phyloP scores from a whole-genome alignment of 2,329 filamentous ascomycete species.

The Akanthomyces uredinophilus region DNA sequence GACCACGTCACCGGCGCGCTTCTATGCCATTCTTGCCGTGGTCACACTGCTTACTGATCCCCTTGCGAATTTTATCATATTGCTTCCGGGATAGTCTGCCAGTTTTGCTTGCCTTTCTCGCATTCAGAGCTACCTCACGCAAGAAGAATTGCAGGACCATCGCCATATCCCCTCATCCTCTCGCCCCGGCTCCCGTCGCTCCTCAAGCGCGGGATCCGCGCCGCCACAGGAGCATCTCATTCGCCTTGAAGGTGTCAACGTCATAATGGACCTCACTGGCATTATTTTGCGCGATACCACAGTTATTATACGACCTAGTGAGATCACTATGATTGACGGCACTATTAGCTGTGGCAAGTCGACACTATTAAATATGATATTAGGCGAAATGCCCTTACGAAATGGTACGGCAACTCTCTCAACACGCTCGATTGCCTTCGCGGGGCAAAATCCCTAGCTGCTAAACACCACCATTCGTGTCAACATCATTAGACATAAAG shows the following conservation, averaged over 20 bases:
- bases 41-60: neutral
- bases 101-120: constrained; percentile 1
- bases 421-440: constrained; percentile 11
- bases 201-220: too few species aligned
- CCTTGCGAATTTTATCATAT: neutral
- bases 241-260: neutral
- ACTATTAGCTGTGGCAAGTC: constrained; percentile 10
- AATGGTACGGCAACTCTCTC: neutral
- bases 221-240: neutral
- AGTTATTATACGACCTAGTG: neutral
- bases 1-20: neutral
- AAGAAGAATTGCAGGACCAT: neutral
- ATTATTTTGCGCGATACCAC: neutral
- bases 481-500: constrained; percentile 31
- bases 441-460: constrained; percentile 35
- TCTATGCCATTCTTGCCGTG: constrained; percentile 7
- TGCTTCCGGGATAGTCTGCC: neutral
- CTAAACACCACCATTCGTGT: constrained; percentile 35
- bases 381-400: neutral
- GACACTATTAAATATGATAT: constrained; percentile 1
- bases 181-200: too few species aligned
- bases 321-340: constrained; percentile 1
- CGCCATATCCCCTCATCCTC: neutral
- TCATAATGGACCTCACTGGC: neutral
- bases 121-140: neutral